Base-by-base conservation (phyloP, 495 filamentous ascomycete genomes). In the Aspergillus ostianus region DNA sequence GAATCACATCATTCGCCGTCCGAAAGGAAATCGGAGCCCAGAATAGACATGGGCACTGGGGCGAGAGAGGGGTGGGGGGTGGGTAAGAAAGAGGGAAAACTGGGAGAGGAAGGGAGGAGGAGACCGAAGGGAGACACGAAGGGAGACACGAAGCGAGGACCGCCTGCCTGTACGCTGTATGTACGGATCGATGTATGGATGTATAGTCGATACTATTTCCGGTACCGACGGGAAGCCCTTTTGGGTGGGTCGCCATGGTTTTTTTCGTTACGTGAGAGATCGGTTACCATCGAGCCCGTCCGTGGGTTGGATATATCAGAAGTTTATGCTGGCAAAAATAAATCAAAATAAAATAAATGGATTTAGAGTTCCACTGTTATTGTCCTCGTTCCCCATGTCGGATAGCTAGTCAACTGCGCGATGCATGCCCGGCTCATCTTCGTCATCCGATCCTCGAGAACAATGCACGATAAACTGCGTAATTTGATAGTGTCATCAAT, bases 141-240 rank as follows among this genome's bases (percentile, higher is more conserved):
- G 46, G 56, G 58, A 60, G 61, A 53, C 60, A 53, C 51, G 51
- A 63, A 64, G 56, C 56, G 59, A 59, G 53, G 55, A 61, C 53
- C 32, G 45, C 47, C 32, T 2, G 32, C 51, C 10, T 49, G 47
- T 49, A 49, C 18, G n/a, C 4, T 20, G 47, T 19, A 49, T 19
- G 18, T 49, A 26, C 21, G 47, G 18, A 8, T 32, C 1, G 30
- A 3, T n/a, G n/a, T n/a, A n/a, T n/a, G n/a, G n/a, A n/a, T n/a
- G n/a, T n/a, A n/a, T n/a, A n/a, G n/a, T n/a, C n/a, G 17, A 4
- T 47, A 47, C 46, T 49, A 26, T 6, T 19, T 13, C 47, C 8
- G 20, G n/a, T n/a, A n/a, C n/a, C n/a, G n/a, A n/a, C n/a, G n/a
- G n/a, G n/a, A n/a, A n/a, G n/a, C n/a, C n/a, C n/a, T n/a, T n/a